Base-by-base conservation (phyloP, 176 grass and related monocot genomes). In the Elaeis guineensis region DNA sequence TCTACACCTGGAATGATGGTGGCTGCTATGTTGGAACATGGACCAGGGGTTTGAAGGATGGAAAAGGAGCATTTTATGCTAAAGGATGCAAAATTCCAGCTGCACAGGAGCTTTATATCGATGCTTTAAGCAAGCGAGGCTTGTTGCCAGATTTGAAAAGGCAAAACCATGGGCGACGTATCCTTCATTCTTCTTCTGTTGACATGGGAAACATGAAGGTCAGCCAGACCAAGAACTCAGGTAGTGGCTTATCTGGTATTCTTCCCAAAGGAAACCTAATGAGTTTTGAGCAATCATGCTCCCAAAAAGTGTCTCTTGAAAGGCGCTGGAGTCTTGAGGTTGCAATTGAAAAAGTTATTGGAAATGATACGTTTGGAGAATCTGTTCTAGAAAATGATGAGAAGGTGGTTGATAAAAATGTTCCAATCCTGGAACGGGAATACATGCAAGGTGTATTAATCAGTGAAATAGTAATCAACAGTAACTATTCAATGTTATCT, bases 361-460 rank as follows among this genome's bases (percentile, higher is more conserved):
- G 85, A 17, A 63, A 89, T 69, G 72, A 85, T 51, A 50, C 63
- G 16, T 72, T 57, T 55, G 86, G 67, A 64, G 78, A 23, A 67
- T 80, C 68, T 71, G 64, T 50, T 17, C 54, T 67, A 55, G 60
- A 78, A 71, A 69, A 67, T 68, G 79, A 51, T 67, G 81, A 75
- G 67, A 82, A 67, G 65, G 35, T 69, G 26, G 64, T 55, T 6
- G 88, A 98, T 69, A 70, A 78, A 51, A 62, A 73, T 69, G 55
- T 82, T 53, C 81, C 89, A 49, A 82, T 95, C 49, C 77, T 95
- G 49, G 94, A 98, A 69, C 86, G 88, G 74, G 88, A 98, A 72
- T 98, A 98, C 72, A 81, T 93, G 94, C 94, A 98, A 83, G 94
- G 94, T 56, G 82, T 98, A 66, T 74, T 98, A 64, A 98, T 98